Conservation (phyloP, 306 rosid genomes). For the Ormosia emarginata region DNA sequence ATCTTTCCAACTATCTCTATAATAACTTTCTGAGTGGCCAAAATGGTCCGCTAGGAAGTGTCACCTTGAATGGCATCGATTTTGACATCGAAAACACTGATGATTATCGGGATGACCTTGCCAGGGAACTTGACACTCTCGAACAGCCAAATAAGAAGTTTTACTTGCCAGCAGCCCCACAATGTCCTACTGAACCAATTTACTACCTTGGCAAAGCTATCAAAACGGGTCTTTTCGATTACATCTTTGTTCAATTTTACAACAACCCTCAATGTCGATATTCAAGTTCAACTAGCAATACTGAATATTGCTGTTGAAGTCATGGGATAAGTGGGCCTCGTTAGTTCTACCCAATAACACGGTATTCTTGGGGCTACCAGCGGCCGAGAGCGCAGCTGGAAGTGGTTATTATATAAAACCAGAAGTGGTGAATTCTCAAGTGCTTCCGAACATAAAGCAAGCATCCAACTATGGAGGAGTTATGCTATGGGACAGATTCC, state of each 20-base stretch:
- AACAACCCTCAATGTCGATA: conserved; percentile 42
- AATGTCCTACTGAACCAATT: conserved; percentile 35
- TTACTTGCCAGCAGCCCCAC: conserved; percentile 50
- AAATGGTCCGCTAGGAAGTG: conserved; percentile 36
- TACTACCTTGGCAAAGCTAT: conserved; percentile 30
- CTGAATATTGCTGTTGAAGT: neutral
- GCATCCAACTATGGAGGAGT: conserved; percentile 56
- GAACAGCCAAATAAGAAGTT: neutral
- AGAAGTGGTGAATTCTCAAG: conserved; percentile 8
- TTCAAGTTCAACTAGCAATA: neutral
- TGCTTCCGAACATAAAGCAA: conserved; percentile 40
- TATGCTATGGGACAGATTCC: conserved; percentile 50
- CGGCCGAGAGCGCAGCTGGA: conserved; percentile 39
- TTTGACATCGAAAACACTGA: conserved; percentile 32
- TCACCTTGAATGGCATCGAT: conserved; percentile 52
- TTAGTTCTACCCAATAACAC: neutral
- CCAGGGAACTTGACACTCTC: neutral
- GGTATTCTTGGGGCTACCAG: conserved; percentile 53
- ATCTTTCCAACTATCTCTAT: conserved; percentile 35
- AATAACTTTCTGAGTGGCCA: conserved; percentile 44
- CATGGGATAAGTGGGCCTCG: conserved; percentile 43
- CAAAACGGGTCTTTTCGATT: conserved; percentile 42
- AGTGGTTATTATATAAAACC: conserved; percentile 43
- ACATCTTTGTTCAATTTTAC: conserved; percentile 54
- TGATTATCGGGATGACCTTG: conserved; percentile 41